A percentile compares a stretch with the other conserved stretches of the same genome.
phyloP scores from a whole-genome alignment of 176 grass and related monocot genomes.

The Ampelocalamus luodianensis region DNA sequence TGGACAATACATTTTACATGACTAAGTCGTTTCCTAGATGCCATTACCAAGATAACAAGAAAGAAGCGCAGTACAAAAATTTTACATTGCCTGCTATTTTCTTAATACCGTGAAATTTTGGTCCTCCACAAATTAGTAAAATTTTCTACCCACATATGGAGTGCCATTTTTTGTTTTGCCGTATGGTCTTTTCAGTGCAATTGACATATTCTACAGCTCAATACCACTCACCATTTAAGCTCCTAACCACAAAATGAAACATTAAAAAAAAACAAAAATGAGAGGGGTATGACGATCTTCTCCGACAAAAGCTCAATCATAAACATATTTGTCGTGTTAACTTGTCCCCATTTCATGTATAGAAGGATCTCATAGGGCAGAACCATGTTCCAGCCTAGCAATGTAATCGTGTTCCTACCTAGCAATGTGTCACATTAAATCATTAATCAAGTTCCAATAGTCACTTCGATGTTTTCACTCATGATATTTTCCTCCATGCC shows the following conservation, averaged over 20 bases:
- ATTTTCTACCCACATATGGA: conserved; percentile 16
- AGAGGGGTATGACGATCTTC: not conserved
- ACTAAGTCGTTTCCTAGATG: not conserved
- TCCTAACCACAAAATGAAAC: conserved; percentile 24
- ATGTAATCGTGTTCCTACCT: conserved; percentile 27
- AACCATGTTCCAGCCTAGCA: conserved; percentile 57
- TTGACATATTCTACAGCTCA: conserved; percentile 49
- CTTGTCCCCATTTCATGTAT: conserved; percentile 45
- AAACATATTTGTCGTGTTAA: conserved; percentile 41
- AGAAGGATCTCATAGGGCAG: conserved; percentile 45
- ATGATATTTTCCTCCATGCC: conserved; percentile 33
- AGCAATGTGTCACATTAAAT: conserved; percentile 44
- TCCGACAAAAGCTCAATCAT: conserved; percentile 45
- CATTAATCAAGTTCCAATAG: conserved; percentile 34
- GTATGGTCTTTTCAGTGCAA: conserved; percentile 42
- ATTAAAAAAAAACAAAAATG: conserved; percentile 19
- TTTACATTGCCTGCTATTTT: not conserved
- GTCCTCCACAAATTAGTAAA: not conserved
- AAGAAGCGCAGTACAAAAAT: not conserved
- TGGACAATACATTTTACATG: not conserved
- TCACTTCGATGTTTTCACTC: conserved; percentile 29
- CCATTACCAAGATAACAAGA: not conserved
- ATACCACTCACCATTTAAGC: conserved; percentile 13
- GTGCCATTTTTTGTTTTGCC: not conserved
- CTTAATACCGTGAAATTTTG: conserved; percentile 7